Conservation (phyloP, 1,284 basidiomycete species). For the Coniferiporia weirii region DNA sequence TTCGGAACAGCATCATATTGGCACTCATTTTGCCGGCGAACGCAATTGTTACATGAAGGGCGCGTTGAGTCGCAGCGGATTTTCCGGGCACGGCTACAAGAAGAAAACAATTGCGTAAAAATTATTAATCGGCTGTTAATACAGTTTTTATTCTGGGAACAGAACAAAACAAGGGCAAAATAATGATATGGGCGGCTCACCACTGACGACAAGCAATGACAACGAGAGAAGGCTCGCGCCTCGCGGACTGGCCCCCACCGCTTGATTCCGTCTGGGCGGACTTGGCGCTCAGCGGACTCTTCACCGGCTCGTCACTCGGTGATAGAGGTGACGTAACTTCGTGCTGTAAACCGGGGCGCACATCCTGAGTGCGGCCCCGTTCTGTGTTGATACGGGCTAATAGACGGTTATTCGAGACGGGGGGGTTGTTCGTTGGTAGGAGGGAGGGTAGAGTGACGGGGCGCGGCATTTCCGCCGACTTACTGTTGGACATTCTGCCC, state of each 20-base stretch:
- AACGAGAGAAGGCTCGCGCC: constrained; percentile 57
- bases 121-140: no score
- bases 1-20: constrained; percentile 75
- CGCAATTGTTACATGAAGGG: constrained; percentile 73
- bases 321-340: constrained; percentile 13
- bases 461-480: constrained; percentile 11
- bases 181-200: constrained; percentile 31
- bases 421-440: constrained; percentile 4
- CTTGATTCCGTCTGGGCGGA: constrained; percentile 6
- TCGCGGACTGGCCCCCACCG: constrained; percentile 30
- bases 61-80: constrained; percentile 79
- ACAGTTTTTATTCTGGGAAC: no score
- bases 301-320: neutral
- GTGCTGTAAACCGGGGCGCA: constrained; percentile 1
- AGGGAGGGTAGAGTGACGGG: constrained; percentile 16
- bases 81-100: constrained; percentile 66
- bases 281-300: constrained; percentile 25
- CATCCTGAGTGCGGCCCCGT: neutral
- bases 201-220: constrained; percentile 68
- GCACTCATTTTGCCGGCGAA: constrained; percentile 66
- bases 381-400: constrained; percentile 4
- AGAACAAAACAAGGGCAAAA: no score
- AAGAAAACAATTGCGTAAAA: constrained; percentile 1
- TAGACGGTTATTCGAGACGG: constrained; percentile 1
- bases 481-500: constrained; percentile 7